These are phyloP conservation scores for Entelexis sorbosivorans DNA, from an alignment of 1,139 yeast genomes.

Conservation along the genomic window DNA sequence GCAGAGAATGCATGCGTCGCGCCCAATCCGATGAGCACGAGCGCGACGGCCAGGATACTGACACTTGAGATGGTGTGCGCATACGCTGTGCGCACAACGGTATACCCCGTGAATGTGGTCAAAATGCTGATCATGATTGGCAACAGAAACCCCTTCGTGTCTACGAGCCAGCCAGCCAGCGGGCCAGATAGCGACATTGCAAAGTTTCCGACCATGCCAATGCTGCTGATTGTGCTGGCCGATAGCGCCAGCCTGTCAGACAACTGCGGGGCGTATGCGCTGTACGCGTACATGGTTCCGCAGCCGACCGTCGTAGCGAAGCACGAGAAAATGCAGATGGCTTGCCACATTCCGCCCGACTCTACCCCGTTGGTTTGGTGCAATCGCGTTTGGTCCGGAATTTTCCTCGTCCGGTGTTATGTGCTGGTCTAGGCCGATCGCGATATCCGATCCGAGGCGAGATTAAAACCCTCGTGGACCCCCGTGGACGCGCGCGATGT, in stretches of 20 bases:
- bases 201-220: slow-evolving; percentile 50
- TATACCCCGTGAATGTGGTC: slow-evolving; percentile 28
- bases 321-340: slow-evolving; percentile 26
- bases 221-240: slow-evolving; percentile 45
- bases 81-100: slow-evolving; percentile 26
- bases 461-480: slow-evolving; percentile 7
- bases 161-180: slow-evolving; percentile 50
- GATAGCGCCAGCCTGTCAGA: slow-evolving; percentile 42
- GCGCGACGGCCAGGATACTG: slow-evolving; percentile 27
- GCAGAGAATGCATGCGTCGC: slow-evolving; percentile 34
- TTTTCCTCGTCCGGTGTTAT: not conserved
- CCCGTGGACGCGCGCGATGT: not conserved
- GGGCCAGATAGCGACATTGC: slow-evolving; percentile 55
- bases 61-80: slow-evolving; percentile 22
- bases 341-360: slow-evolving; percentile 16
- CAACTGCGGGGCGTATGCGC: slow-evolving; percentile 56
- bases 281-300: slow-evolving; percentile 53
- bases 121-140: slow-evolving; percentile 28
- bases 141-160: slow-evolving; percentile 41
- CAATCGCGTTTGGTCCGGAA: not conserved
- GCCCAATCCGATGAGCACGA: slow-evolving; percentile 32
- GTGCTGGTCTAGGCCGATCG: not conserved
- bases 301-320: slow-evolving; percentile 36
- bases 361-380: not conserved
- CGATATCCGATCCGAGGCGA: not conserved